These are phyloP conservation scores for Durotheca rogersii DNA, from an alignment of 495 filamentous ascomycete species.

Conservation along the genomic window DNA sequence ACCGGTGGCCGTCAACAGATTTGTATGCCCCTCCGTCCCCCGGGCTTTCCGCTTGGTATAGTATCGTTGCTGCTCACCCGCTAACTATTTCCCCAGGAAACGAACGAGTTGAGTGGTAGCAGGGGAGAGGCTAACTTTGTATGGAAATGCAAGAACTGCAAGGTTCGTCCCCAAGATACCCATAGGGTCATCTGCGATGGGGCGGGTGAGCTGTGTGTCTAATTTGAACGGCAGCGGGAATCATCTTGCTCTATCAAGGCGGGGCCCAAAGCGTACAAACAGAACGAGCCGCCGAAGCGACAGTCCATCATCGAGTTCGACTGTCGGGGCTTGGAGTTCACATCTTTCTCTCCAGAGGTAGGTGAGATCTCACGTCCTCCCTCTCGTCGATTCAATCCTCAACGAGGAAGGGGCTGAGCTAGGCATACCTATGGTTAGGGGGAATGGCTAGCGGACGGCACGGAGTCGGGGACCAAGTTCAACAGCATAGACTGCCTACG, in stretches of 20 bases:
- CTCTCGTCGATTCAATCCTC: not conserved
- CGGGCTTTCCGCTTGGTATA: not conserved
- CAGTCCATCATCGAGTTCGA: constrained; percentile 86
- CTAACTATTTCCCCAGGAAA: constrained; percentile 57
- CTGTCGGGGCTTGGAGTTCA: constrained; percentile 91
- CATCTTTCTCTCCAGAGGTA: constrained; percentile 85
- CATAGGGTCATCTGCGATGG: not conserved
- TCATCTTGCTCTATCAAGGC: constrained; percentile 66
- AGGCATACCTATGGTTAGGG: constrained; percentile 66
- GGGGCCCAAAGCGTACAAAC: constrained; percentile 67
- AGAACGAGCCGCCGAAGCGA: constrained; percentile 64
- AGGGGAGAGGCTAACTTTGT: constrained; percentile 97
- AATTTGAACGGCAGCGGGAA: constrained; percentile 46
- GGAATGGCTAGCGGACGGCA: constrained; percentile 81
- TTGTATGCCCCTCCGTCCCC: constrained; percentile 59
- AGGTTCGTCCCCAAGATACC: constrained; percentile 46
- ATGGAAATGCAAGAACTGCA: constrained; percentile 94
- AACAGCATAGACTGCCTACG: constrained; percentile 67
- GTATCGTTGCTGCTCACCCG: not conserved
- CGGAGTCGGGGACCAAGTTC: constrained; percentile 78
- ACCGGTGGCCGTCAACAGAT: constrained; percentile 80
- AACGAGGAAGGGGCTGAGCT: constrained; percentile 5
- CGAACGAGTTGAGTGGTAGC: constrained; percentile 83
- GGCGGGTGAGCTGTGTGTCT: not conserved
- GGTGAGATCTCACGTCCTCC: constrained; percentile 15